Base-by-base conservation (phyloP, 208 protist genomes). In the Leishmania guyanensis region DNA sequence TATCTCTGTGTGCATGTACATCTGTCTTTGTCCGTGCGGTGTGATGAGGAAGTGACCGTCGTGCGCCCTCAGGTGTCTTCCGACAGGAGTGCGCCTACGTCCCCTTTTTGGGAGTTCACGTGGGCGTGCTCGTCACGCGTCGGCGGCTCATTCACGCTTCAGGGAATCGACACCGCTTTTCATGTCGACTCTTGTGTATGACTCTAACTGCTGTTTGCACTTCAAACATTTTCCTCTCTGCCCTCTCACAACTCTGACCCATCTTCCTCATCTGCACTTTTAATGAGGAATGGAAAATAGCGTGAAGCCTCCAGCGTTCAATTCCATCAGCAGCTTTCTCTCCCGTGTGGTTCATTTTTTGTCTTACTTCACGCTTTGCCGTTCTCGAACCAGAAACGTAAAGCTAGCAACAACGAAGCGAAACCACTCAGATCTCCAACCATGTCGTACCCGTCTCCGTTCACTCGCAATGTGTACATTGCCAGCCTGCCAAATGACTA, bases 401-500 rank as follows among this genome's bases (percentile, higher is more conserved):
- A 65, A 50, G 33, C 62, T 36, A 46, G 22, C 20, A 72, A 36
- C 10, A 56, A 51, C 12, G 51, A 36, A 68, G 14, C 54, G 39
- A 64, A 3, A 43, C 26, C 46, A 77, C 58, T 36, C 68, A 36
- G 12, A n/a, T 50, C 22, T 29, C 5, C 82, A 36, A 72, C 60
- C 66, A 92, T 94, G 89, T 88, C 89, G 53, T 92, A 89, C 81
- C 50, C 72, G 20, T 90, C 88, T 62, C 82, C 87, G 36, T 93
- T 89, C 87, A 84, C 75, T 82, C 89, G 94, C 81, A 97, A 97
- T 84, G 90, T 97, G 39, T 97, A 97, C 89, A 92, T 97, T 71
- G 94, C 94, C 64, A 95, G 89, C 75, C 89, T 97, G 51, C 94
- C 94, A 10, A 43, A 81, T 48, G 82, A 93, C 77, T 96, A 93